Percentiles rank a stretch among this genome's conserved stretches.
Evolutionary conservation across 495 filamentous ascomycete species (phyloP).

Genomic region (Xylaria acuta): DNA sequence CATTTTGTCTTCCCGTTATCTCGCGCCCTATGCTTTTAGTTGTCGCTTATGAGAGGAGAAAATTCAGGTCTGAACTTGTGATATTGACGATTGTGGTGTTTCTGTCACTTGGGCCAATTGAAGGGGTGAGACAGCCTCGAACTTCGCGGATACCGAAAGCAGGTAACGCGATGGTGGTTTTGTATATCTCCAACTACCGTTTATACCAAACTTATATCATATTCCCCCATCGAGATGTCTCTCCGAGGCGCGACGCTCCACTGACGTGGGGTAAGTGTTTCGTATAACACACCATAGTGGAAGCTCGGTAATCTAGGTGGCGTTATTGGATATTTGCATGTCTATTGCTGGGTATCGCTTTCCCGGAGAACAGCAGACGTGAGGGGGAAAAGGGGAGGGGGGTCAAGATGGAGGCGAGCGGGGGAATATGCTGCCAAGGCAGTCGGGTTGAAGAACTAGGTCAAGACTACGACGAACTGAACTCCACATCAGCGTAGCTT

Average conservation of each 20-base stretch:
- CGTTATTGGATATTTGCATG: neutral
- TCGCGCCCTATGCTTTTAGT: neutral
- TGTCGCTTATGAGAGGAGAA: neutral
- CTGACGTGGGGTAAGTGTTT: conserved; percentile 20
- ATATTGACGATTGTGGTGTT: no score
- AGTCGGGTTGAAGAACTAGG: neutral
- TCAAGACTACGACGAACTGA: neutral
- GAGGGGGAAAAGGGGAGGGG: conserved; percentile 5
- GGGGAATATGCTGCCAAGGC: conserved; percentile 8
- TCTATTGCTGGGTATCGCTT: neutral
- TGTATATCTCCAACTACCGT: neutral
- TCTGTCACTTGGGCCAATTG: neutral
- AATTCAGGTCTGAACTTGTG: neutral
- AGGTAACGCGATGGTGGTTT: neutral
- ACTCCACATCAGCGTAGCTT: neutral
- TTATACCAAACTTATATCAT: neutral
- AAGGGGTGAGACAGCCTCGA: no score
- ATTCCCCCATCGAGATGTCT: neutral
- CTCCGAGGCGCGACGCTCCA: conserved; percentile 9
- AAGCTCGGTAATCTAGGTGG: neutral
- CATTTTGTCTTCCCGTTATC: conserved; percentile 46
- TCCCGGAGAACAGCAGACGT: conserved; percentile 9
- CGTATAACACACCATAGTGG: neutral
- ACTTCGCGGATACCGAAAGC: neutral
- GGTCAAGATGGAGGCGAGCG: conserved; percentile 15